Conservation (phyloP, 345 rosid species). For the Camelina sativa region DNA sequence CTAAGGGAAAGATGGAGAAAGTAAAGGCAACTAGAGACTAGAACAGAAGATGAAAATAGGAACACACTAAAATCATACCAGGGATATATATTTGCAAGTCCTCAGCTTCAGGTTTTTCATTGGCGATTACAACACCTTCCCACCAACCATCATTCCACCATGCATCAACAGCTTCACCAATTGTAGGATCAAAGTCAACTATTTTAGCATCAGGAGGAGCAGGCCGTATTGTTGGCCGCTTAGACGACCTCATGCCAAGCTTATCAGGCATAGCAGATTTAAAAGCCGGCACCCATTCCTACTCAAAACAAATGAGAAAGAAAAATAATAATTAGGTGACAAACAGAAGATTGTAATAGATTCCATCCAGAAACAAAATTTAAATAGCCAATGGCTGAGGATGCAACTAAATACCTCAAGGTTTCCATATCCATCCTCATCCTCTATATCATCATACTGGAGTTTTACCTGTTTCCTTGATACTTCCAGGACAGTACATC, state of each 20-base stretch:
- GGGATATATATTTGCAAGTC: slow-evolving; percentile 71
- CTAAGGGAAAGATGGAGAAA: slow-evolving; percentile 10
- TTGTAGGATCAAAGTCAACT: slow-evolving; percentile 41
- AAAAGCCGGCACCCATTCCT: slow-evolving; percentile 91
- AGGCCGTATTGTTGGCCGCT: slow-evolving; percentile 80
- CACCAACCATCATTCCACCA: slow-evolving; percentile 99
- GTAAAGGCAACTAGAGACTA: slow-evolving; percentile 20
- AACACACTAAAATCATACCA: slow-evolving; percentile 51
- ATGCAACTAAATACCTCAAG: slow-evolving; percentile 72
- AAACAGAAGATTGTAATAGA: neutral
- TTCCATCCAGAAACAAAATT: neutral
- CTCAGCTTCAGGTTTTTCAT: slow-evolving; percentile 44
- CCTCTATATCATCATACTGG: slow-evolving; percentile 81
- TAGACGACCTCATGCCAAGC: slow-evolving; percentile 74
- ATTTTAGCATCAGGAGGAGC: slow-evolving; percentile 50
- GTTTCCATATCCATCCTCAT: slow-evolving; percentile 78
- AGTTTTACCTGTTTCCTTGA: slow-evolving; percentile 76
- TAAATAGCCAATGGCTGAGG: slow-evolving; percentile 11
- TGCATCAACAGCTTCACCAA: slow-evolving; percentile 89
- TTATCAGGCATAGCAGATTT: slow-evolving; percentile 79
- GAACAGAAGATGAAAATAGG: neutral
- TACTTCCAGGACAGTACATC: slow-evolving; percentile 75
- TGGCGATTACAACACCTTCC: slow-evolving; percentile 82
- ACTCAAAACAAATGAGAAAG: slow-evolving; percentile 30
- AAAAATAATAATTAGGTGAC: slow-evolving; percentile 16